Conservation (phyloP, 2,329 filamentous ascomycete species). For the Dactylellina cionopaga region DNA sequence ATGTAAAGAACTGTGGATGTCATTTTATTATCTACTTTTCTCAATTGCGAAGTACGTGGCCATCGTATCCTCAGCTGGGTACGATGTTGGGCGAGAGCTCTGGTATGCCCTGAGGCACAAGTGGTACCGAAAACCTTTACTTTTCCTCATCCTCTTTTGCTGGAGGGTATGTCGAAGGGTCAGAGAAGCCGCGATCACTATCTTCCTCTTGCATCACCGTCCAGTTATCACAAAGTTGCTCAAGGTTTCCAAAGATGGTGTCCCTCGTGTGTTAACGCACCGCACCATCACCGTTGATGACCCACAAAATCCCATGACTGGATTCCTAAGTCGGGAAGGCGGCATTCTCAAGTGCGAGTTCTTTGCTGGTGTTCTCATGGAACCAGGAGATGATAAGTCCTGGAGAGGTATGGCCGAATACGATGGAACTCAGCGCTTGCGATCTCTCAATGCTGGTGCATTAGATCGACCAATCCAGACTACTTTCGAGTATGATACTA, state of each 20-base stretch:
- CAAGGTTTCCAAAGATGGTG: slow-evolving; percentile 57
- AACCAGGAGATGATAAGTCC: slow-evolving; percentile 49
- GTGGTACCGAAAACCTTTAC: slow-evolving; percentile 55
- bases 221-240: slow-evolving; percentile 58
- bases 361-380: slow-evolving; percentile 57
- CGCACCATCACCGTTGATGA: slow-evolving; percentile 59
- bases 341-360: slow-evolving; percentile 57
- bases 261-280: slow-evolving; percentile 55
- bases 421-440: slow-evolving; percentile 28
- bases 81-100: slow-evolving; percentile 60
- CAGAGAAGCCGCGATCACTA: slow-evolving; percentile 59
- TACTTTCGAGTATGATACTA: slow-evolving; percentile 26
- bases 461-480: slow-evolving; percentile 29
- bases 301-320: slow-evolving; percentile 58
- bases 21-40: slow-evolving; percentile 55
- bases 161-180: slow-evolving; percentile 59
- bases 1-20: slow-evolving; percentile 21
- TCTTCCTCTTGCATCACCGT: slow-evolving; percentile 59
- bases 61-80: slow-evolving; percentile 59
- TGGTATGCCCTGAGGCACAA: slow-evolving; percentile 59
- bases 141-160: slow-evolving; percentile 57
- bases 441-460: slow-evolving; percentile 36
- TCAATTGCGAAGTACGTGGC: slow-evolving; percentile 59
- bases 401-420: slow-evolving; percentile 39
- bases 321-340: slow-evolving; percentile 57